These are phyloP conservation scores for Rutidosis leptorrhynchoides DNA, from an alignment of 129 eudicot species.

Conservation along the genomic window DNA sequence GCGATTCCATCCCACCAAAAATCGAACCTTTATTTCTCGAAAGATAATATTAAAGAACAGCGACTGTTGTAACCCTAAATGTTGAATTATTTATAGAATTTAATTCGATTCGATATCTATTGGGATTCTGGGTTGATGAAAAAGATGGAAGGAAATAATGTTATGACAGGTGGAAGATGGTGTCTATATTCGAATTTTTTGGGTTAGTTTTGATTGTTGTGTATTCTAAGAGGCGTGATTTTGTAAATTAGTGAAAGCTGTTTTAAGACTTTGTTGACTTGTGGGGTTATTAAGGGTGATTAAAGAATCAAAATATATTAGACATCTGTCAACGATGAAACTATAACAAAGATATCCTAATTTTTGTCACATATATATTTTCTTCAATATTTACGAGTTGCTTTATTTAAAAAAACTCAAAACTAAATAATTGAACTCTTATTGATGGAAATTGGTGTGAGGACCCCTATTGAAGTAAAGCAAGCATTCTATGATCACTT, in stretches of 20 bases:
- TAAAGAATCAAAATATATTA: background rate
- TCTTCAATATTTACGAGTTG: too few relatives aligned
- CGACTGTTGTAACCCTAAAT: slow-evolving; percentile 1
- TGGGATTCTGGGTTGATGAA: slow-evolving; percentile 22
- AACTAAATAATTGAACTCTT: too few relatives aligned
- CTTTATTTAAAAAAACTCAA: too few relatives aligned
- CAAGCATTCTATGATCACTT: too few relatives aligned
- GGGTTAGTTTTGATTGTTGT: slow-evolving; percentile 9
- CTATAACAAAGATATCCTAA: background rate
- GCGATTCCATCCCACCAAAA: slow-evolving; percentile 40
- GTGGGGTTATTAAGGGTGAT: background rate
- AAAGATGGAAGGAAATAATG: slow-evolving; percentile 9
- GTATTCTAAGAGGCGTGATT: slow-evolving; percentile 2
- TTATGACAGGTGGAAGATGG: slow-evolving; percentile 21
- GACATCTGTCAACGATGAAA: background rate
- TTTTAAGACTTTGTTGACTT: background rate
- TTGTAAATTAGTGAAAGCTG: background rate
- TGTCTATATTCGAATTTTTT: background rate
- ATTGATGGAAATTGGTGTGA: too few relatives aligned
- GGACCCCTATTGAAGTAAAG: too few relatives aligned
- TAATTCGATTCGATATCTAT: slow-evolving; percentile 9
- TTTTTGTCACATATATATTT: background rate
- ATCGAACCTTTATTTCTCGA: slow-evolving; percentile 13
- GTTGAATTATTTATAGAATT: background rate
- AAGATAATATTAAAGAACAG: slow-evolving; percentile 15